Percentiles rank a stretch among this genome's conserved stretches.
These are phyloP conservation scores for Mangifera indica DNA, from an alignment of 345 rosid genomes.

Conservation along the genomic window DNA sequence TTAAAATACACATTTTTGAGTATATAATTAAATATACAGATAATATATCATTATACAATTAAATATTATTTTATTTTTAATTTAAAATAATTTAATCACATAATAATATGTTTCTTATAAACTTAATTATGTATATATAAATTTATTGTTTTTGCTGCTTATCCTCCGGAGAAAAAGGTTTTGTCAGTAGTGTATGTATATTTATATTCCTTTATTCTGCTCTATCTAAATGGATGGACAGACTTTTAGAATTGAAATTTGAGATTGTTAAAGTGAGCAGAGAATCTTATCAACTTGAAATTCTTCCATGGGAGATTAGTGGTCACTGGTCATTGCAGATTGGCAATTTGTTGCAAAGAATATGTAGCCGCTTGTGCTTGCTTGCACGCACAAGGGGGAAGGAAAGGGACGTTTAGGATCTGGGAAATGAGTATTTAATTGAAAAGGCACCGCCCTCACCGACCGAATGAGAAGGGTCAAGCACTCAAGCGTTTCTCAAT, in stretches of 20 bases:
- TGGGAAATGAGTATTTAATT: neutral
- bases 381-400: neutral
- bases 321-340: neutral
- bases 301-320: conserved; percentile 17
- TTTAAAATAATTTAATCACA: too few species aligned
- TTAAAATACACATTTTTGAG: too few species aligned
- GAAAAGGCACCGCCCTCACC: conserved; percentile 18
- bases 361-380: neutral
- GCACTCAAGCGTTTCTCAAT: neutral
- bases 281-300: conserved; percentile 31
- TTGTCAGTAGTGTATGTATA: conserved; percentile 17
- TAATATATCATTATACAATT: too few species aligned
- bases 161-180: neutral
- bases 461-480: neutral
- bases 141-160: neutral
- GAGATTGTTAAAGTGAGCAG: conserved; percentile 10
- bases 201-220: conserved; percentile 7
- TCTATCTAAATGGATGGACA: conserved; percentile 22
- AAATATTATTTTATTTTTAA: too few species aligned
- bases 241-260: neutral
- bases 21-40: too few species aligned
- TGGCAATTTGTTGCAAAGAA: neutral
- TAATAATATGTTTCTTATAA: too few species aligned
- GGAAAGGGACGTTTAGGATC: neutral
- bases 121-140: too few species aligned